Evolutionary conservation across 208 protist genomes (phyloP).

Genomic region (Trichomonas tenax): DNA sequence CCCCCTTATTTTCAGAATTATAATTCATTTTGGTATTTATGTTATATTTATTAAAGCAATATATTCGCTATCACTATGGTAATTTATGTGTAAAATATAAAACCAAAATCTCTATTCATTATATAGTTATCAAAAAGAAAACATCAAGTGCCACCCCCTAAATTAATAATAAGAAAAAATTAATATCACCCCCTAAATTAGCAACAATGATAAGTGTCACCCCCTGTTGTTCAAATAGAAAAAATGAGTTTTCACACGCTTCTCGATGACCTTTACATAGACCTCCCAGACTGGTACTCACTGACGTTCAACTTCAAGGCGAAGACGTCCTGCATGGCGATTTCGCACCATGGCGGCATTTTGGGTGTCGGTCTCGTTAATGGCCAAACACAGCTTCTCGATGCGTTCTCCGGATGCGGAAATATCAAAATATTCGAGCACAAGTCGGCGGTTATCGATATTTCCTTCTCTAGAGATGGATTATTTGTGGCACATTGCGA

Average conservation of each 20-base stretch:
- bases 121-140: too few species aligned
- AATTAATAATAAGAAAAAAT: too few species aligned
- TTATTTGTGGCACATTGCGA: neutral
- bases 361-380: neutral
- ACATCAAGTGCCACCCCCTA: too few species aligned
- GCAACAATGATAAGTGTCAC: too few species aligned
- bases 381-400: neutral
- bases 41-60: too few species aligned
- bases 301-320: neutral
- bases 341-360: neutral
- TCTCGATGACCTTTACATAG: neutral
- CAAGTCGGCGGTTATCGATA: too few species aligned
- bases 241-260: neutral
- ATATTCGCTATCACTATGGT: too few species aligned
- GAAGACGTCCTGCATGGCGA: neutral
- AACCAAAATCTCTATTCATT: too few species aligned
- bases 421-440: neutral
- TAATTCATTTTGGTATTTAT: too few species aligned
- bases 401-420: neutral
- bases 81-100: too few species aligned
- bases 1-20: too few species aligned
- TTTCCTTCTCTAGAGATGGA: neutral
- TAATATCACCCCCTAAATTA: too few species aligned
- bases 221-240: neutral
- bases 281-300: neutral